These are phyloP conservation scores for Trypanosoma platydactyli DNA, from an alignment of 208 protist genomes.

Conservation along the genomic window DNA sequence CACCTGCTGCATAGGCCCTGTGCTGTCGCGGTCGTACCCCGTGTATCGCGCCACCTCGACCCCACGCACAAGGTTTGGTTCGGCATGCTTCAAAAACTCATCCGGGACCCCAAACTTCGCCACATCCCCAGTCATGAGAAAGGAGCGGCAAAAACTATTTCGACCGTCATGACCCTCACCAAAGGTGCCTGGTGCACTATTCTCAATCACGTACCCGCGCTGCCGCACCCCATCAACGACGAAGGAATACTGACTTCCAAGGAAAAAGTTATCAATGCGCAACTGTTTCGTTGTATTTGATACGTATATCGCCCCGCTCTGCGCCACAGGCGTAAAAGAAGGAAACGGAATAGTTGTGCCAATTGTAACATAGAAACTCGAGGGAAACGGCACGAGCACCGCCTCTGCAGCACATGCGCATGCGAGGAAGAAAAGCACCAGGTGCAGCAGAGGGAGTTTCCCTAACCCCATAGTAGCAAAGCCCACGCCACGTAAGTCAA, in stretches of 20 bases:
- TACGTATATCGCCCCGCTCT: constrained; percentile 34
- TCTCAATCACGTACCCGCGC: constrained; percentile 28
- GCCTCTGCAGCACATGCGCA: neutral
- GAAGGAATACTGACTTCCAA: constrained; percentile 34
- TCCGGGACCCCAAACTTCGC: constrained; percentile 45
- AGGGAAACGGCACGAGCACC: constrained; percentile 27
- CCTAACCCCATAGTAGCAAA: neutral
- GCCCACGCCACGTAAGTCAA: too few species aligned
- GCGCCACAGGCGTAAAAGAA: constrained; percentile 23
- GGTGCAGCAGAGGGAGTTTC: neutral
- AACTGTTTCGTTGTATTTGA: constrained; percentile 23
- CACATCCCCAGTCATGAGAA: constrained; percentile 24
- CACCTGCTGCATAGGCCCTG: constrained; percentile 39
- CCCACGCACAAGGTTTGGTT: constrained; percentile 40
- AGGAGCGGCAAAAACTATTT: constrained; percentile 23
- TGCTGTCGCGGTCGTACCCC: constrained; percentile 39
- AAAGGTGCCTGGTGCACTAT: neutral
- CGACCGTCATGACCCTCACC: constrained; percentile 10
- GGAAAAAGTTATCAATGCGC: constrained; percentile 40
- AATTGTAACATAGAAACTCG: constrained; percentile 37
- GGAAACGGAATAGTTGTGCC: constrained; percentile 38
- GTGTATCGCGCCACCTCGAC: constrained; percentile 45
- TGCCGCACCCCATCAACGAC: constrained; percentile 15
- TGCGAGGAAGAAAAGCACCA: constrained; percentile 1
- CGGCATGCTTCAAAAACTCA: constrained; percentile 27